A percentile compares a stretch with the other conserved stretches of the same genome.
These are phyloP conservation scores for Herpetospermum pedunculosum DNA, from an alignment of 306 rosid species.

Conservation along the genomic window DNA sequence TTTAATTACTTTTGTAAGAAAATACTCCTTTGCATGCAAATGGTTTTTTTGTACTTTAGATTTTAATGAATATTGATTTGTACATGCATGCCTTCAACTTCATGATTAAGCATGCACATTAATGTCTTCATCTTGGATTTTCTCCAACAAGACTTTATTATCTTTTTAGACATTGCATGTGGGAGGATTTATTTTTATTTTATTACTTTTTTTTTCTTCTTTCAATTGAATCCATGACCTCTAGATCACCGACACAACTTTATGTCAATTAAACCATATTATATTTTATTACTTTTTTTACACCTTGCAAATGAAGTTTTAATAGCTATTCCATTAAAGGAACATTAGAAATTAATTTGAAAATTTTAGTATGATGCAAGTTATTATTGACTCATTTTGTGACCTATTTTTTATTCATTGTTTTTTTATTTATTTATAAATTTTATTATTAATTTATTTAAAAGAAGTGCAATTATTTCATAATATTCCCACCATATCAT, in stretches of 20 bases:
- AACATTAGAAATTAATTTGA: not conserved
- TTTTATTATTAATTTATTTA: no score
- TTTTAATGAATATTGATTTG: not conserved
- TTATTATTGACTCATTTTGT: no score
- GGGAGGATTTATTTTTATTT: not conserved
- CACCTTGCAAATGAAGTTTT: not conserved
- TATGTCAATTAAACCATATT: no score
- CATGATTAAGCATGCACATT: slow-evolving; percentile 4
- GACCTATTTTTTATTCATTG: no score
- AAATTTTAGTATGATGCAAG: no score
- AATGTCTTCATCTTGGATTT: not conserved
- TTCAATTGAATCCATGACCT: no score
- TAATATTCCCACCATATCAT: not conserved
- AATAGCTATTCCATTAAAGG: not conserved
- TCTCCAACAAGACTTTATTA: not conserved
- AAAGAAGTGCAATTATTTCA: not conserved
- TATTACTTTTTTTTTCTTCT: no score
- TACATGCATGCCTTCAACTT: slow-evolving; percentile 9
- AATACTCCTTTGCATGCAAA: not conserved
- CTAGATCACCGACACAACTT: no score
- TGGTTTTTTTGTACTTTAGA: slow-evolving; percentile 3
- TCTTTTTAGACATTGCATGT: not conserved
- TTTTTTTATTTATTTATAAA: no score
- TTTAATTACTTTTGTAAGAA: not conserved
- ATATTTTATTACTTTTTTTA: no score